Evolutionary conservation across 495 filamentous ascomycete species (phyloP), one percentile per base, ranked within the genome.

Genomic region (Neurospora sp.): DNA sequence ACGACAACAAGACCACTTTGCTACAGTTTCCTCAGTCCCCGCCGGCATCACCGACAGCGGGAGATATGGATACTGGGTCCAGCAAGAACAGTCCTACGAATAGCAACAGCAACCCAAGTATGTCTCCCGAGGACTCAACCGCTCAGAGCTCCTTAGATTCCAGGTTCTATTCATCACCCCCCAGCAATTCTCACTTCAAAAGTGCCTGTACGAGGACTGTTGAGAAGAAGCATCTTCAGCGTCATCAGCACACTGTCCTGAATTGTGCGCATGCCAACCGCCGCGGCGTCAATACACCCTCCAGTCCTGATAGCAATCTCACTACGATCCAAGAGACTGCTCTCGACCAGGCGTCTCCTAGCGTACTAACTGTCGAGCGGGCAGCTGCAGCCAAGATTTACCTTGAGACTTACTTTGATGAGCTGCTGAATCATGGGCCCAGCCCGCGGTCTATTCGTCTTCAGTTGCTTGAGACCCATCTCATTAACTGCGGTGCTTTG

Each of bases 341-440:
- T 39, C 42, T 82, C 38, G 79, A 84, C 71, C 71, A 81, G 3
- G 71, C 79, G 6, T 74, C 81, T 16, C 91, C 92, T 14, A 90
- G 93, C 11, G 87, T 97, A 70, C 75, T 88, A 12, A 97, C 93
- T 0, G 90, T 93, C 5, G 95, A 98, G 81, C 87, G 87, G 54
- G 88, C 90, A 9, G 88, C 93, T 0, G 90, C 92, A 10, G 91
- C 93, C 40, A 97, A 97, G 81, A 87, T 96, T 35, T 97, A 89
- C 75, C 87, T 98, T 35, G 95, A 98, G 77, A 93, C 90, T 4
- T 86, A 94, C 76, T 97, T 92, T 84, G 90, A 92, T 76, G 81
- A 87, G 9, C 81, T 93, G 14, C 86, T 91, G 69, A 42, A 48
- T 80, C 83, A 40, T 77, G 72, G 74, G 0, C 78, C 78, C 10